phyloP scores from a whole-genome alignment of 1,139 yeast genomes.

The Taphrina confusa region DNA sequence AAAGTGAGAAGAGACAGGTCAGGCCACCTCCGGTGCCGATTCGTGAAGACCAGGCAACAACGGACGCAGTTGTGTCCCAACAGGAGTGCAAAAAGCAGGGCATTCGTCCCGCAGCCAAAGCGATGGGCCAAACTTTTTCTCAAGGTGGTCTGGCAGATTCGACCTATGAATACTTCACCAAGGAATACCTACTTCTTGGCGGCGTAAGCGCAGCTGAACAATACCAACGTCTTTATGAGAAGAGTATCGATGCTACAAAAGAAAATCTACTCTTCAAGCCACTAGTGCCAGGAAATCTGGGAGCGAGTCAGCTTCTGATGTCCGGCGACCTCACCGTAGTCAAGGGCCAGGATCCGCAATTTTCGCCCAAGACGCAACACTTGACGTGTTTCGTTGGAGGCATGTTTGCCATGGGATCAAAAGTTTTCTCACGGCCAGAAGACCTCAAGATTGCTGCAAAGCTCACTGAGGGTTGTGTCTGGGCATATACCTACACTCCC shows the following conservation, averaged over 20 bases:
- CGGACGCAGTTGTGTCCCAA: neutral
- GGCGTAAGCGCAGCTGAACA: slow-evolving; percentile 48
- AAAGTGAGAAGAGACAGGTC: neutral
- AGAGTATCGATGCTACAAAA: slow-evolving; percentile 50
- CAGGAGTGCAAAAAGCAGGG: slow-evolving; percentile 7
- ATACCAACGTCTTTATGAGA: slow-evolving; percentile 47
- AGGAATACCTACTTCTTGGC: slow-evolving; percentile 65
- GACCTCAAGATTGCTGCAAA: slow-evolving; percentile 62
- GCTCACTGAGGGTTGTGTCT: slow-evolving; percentile 68
- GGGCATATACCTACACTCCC: slow-evolving; percentile 56
- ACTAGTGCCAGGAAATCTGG: slow-evolving; percentile 48
- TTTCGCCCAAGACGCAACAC: slow-evolving; percentile 51
- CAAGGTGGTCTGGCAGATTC: slow-evolving; percentile 84
- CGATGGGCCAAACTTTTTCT: slow-evolving; percentile 36
- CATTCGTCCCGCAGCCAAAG: slow-evolving; percentile 1
- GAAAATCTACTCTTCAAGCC: slow-evolving; percentile 53
- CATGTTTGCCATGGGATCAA: slow-evolving; percentile 68
- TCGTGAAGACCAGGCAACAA: neutral
- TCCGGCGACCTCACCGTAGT: slow-evolving; percentile 53
- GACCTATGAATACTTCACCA: slow-evolving; percentile 83
- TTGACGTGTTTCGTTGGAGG: slow-evolving; percentile 76
- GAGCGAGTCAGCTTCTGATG: slow-evolving; percentile 48
- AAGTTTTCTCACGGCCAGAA: slow-evolving; percentile 53
- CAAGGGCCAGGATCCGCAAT: slow-evolving; percentile 37
- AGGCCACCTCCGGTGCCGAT: neutral